Percentiles rank a stretch among this genome's conserved stretches.
These are phyloP conservation scores for Crucihimalaya himalaica DNA, from an alignment of 345 rosid species.

Conservation along the genomic window DNA sequence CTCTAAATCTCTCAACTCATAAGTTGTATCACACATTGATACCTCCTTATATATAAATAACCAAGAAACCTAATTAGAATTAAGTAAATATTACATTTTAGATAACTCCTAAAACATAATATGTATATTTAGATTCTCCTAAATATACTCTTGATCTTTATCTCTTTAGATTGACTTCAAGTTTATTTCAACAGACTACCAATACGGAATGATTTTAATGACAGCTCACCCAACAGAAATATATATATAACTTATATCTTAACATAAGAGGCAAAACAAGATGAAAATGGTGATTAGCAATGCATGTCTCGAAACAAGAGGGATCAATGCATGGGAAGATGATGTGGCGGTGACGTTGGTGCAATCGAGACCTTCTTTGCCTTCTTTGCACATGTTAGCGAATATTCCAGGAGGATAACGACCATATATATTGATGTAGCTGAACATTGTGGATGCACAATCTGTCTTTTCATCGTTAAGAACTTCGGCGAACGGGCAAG, in stretches of 20 bases:
- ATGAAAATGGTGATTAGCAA: not conserved
- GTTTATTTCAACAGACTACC: too few species aligned
- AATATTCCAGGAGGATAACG: conserved; percentile 86
- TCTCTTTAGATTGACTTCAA: too few species aligned
- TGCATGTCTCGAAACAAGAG: not conserved
- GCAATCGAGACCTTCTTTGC: conserved; percentile 64
- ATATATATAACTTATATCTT: not conserved
- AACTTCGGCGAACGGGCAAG: conserved; percentile 56
- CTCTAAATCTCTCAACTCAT: too few species aligned
- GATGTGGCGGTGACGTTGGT: not conserved
- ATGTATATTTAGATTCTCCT: too few species aligned
- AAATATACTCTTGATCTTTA: too few species aligned
- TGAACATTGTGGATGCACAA: conserved; percentile 79
- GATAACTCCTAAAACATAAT: too few species aligned
- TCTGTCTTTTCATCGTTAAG: conserved; percentile 55
- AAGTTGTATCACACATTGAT: too few species aligned
- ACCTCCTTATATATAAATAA: too few species aligned
- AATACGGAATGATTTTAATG: not conserved
- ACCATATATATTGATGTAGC: conserved; percentile 78
- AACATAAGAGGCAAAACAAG: conserved; percentile 4
- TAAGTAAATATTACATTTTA: too few species aligned
- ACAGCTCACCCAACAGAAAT: too few species aligned
- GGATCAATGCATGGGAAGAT: conserved; percentile 35
- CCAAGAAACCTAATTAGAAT: too few species aligned
- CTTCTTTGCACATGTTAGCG: conserved; percentile 63